These are phyloP conservation scores for Alternaria ethzedia DNA, from an alignment of 2,329 filamentous ascomycete genomes.

Conservation along the genomic window DNA sequence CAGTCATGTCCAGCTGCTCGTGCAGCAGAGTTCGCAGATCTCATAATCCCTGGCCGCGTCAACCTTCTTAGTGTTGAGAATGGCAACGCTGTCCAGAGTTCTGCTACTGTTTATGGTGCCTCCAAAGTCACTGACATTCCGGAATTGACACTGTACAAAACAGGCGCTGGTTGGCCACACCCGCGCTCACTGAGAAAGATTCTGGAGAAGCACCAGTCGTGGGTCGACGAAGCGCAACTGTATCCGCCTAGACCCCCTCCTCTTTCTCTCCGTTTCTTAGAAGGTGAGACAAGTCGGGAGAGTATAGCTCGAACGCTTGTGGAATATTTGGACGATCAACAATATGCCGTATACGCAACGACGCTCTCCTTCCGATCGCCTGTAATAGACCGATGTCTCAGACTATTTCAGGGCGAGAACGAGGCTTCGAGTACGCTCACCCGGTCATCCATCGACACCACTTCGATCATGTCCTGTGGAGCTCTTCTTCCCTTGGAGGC, in stretches of 20 bases:
- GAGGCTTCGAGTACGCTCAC: neutral
- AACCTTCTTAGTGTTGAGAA: neutral
- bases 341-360: neutral
- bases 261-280: neutral
- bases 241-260: neutral
- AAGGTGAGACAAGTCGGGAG: neutral
- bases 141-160: neutral
- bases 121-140: neutral
- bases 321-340: neutral
- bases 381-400: neutral
- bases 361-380: neutral
- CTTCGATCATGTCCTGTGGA: constrained; percentile 5
- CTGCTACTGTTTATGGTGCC: neutral
- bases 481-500: neutral
- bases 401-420: neutral
- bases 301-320: neutral
- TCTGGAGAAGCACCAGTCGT: neutral
- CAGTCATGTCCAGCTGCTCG: neutral
- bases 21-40: neutral
- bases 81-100: neutral
- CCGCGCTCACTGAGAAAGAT: neutral
- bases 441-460: neutral
- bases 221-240: neutral
- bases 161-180: neutral
- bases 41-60: neutral